A percentile compares a stretch with the other conserved stretches of the same genome.
These are phyloP conservation scores for Eucalyptus grandis DNA, from an alignment of 345 rosid species.

Conservation along the genomic window DNA sequence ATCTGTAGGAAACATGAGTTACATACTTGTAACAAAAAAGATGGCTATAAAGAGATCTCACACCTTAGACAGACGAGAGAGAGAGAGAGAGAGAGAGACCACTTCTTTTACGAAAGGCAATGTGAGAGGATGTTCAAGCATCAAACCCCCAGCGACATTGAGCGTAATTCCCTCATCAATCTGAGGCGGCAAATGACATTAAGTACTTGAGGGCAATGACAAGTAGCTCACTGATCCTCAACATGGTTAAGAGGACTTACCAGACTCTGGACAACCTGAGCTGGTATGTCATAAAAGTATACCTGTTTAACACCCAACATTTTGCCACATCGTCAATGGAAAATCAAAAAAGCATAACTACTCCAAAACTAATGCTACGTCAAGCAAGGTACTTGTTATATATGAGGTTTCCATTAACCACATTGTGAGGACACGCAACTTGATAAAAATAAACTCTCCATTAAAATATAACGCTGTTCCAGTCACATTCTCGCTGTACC, in stretches of 20 bases:
- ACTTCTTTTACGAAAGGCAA: constrained; percentile 75
- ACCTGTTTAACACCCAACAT: constrained; percentile 41
- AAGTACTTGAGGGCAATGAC: background rate
- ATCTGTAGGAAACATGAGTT: constrained; percentile 29
- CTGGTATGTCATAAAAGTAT: constrained; percentile 83
- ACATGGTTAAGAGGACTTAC: constrained; percentile 20
- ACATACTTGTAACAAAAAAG: background rate
- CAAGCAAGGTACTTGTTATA: background rate
- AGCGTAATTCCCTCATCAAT: constrained; percentile 63
- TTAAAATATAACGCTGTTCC: background rate
- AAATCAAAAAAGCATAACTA: background rate
- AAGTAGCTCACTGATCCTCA: background rate
- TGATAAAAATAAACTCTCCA: background rate
- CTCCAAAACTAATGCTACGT: background rate
- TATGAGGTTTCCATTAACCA: background rate
- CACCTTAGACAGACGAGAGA: background rate
- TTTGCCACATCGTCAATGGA: background rate
- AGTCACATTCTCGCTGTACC: background rate
- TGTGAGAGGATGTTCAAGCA: constrained; percentile 76
- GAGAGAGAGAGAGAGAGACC: constrained; percentile 28
- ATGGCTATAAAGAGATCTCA: background rate
- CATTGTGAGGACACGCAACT: background rate
- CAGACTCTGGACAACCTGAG: constrained; percentile 60
- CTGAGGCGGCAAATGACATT: constrained; percentile 8
- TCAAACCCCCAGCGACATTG: constrained; percentile 84